A percentile compares a stretch with the other conserved stretches of the same genome.
Evolutionary conservation across 1,139 yeast genomes (phyloP).

Genomic region (Meyerozyma elateridarum): DNA sequence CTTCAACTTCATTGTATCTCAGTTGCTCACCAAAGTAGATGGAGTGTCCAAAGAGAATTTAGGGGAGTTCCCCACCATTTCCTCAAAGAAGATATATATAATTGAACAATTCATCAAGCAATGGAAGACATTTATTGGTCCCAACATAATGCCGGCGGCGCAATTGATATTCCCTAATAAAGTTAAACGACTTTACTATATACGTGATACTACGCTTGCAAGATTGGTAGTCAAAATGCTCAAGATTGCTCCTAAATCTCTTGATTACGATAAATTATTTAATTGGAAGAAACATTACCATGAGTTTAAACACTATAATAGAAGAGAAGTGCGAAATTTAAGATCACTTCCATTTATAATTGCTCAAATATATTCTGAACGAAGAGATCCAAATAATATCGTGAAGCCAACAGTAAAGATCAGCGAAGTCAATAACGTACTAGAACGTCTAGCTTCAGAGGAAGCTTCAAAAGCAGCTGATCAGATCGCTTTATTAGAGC

Average conservation of each 20-base stretch:
- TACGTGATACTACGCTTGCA: slow-evolving; percentile 49
- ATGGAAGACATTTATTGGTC: slow-evolving; percentile 66
- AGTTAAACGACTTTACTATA: slow-evolving; percentile 49
- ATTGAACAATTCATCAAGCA: slow-evolving; percentile 46
- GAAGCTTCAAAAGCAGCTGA: slow-evolving; percentile 36
- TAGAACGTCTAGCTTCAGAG: slow-evolving; percentile 37
- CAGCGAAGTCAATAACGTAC: slow-evolving; percentile 49
- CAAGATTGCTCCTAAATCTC: slow-evolving; percentile 31
- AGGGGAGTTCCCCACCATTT: slow-evolving; percentile 23
- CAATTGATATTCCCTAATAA: slow-evolving; percentile 60
- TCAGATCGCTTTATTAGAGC: slow-evolving; percentile 39
- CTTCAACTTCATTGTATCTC: slow-evolving; percentile 27
- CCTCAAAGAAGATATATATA: slow-evolving; percentile 29
- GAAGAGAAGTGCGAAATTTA: slow-evolving; percentile 36
- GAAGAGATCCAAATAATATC: slow-evolving; percentile 28
- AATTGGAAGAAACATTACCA: slow-evolving; percentile 40
- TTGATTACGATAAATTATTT: slow-evolving; percentile 29
- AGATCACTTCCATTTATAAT: slow-evolving; percentile 30
- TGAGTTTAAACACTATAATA: slow-evolving; percentile 22
- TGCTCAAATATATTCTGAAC: slow-evolving; percentile 44
- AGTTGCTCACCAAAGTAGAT: slow-evolving; percentile 31
- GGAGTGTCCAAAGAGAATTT: slow-evolving; percentile 23
- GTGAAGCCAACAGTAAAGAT: slow-evolving; percentile 42
- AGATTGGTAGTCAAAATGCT: slow-evolving; percentile 35
- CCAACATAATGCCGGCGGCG: slow-evolving; percentile 65